These are phyloP conservation scores for Plenodomus tracheiphilus DNA, from an alignment of 2,329 filamentous ascomycete genomes.

Conservation along the genomic window DNA sequence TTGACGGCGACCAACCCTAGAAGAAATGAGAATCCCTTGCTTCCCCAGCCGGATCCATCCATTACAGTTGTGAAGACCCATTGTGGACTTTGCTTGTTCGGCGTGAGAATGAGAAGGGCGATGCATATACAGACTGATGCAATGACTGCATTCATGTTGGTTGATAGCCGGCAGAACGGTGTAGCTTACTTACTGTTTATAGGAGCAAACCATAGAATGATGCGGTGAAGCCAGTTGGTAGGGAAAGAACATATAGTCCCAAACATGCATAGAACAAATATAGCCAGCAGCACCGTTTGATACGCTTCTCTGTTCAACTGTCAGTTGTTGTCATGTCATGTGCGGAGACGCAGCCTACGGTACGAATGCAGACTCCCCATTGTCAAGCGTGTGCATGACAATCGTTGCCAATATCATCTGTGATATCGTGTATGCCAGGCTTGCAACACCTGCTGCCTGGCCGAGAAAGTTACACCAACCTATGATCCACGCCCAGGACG, in stretches of 20 bases:
- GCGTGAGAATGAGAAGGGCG: constrained; percentile 60
- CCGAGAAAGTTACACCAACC: constrained; percentile 70
- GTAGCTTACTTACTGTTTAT: constrained; percentile 57
- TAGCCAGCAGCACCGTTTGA: constrained; percentile 62
- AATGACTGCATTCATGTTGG: constrained; percentile 46
- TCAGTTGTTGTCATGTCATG: constrained; percentile 3
- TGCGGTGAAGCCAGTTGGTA: constrained; percentile 61
- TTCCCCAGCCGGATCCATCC: constrained; percentile 66
- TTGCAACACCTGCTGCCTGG: constrained; percentile 65
- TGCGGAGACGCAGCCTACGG: constrained; percentile 52
- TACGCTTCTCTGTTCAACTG: constrained; percentile 53
- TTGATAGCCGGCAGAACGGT: neutral
- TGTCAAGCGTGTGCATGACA: constrained; percentile 63
- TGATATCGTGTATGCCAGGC: constrained; percentile 64
- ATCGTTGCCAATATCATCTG: constrained; percentile 66
- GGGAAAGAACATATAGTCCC: constrained; percentile 66
- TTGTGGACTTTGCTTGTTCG: constrained; percentile 60
- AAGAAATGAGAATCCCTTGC: constrained; percentile 64
- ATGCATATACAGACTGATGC: constrained; percentile 65
- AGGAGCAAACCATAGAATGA: constrained; percentile 67
- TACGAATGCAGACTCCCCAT: constrained; percentile 57
- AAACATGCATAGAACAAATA: constrained; percentile 58
- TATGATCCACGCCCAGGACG: constrained; percentile 67
- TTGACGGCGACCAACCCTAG: constrained; percentile 52
- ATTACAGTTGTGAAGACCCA: constrained; percentile 66